Evolutionary conservation across 176 grass and related monocot genomes (phyloP), one percentile per base, ranked within the genome.

Genomic region (Urochloa ruziziensis): DNA sequence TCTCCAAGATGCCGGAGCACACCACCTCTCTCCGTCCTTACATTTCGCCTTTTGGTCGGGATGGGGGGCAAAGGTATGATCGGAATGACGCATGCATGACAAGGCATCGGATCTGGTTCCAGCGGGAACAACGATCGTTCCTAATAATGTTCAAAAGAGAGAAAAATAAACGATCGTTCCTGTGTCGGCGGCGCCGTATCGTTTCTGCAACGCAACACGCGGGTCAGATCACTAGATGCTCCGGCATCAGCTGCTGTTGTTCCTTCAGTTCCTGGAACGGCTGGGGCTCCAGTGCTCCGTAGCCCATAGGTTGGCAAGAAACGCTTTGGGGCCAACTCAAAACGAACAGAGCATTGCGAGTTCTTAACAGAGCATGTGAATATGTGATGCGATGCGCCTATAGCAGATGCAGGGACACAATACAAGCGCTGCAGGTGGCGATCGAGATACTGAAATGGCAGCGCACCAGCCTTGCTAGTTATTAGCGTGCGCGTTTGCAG

Each of bases 1-100:
- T 64, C 64, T 54, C 24, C 73, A 51, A 75, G 58, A 10, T 32
- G 40, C 68, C 5, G 67, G 39, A 9, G 33, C 27, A 19, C 25
- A 9, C 28, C 37, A 7, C 57, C 49, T 27, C 21, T 13, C 9
- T 24, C 27, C 27, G 67, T 34, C 27, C 27, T 77, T 34, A n/a
- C 82, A 30, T 67, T 67, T 11, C 12, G 48, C 57, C 57, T 75
- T 75, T 76, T 84, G 46, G 46, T 51, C n/a, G 39, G 67, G n/a
- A 21, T 5, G 10, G 34, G 15, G 15, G 34, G 9, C 0, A 57
- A 27, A 67, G 43, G 24, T 23, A 70, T 70, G 49, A 15, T 58
- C 70, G 30, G 4, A 34, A 58, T 8, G 15, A 17, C n/a, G n/a
- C n/a, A n/a, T n/a, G n/a, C n/a, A n/a, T n/a, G n/a, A n/a, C n/a